A percentile compares a stretch with the other conserved stretches of the same genome.
Conservation (phyloP, 2,329 filamentous ascomycete species). For the Cordyceps farinosa region DNA sequence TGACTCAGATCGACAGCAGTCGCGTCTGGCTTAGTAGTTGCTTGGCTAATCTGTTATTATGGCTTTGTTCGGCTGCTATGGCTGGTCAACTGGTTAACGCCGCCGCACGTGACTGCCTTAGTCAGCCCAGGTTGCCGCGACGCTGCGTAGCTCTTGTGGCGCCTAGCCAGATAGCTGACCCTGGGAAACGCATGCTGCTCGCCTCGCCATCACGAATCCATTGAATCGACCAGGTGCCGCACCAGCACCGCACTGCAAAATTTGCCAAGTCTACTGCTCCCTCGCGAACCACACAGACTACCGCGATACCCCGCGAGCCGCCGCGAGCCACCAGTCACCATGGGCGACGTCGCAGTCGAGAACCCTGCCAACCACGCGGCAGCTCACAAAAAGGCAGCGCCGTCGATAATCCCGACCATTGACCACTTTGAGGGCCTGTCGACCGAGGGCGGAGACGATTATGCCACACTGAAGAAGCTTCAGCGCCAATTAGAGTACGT, state of each 20-base stretch:
- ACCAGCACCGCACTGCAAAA: not conserved
- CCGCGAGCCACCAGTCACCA: conserved; percentile 39
- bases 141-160: conserved; percentile 16
- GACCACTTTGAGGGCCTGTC: conserved; percentile 83
- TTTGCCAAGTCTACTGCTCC: not conserved
- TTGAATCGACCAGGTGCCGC: not conserved
- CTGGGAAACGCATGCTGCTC: not conserved
- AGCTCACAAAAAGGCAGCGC: conserved; percentile 76
- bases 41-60: no score
- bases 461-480: conserved; percentile 91
- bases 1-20: not conserved
- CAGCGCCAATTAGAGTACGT: conserved; percentile 90
- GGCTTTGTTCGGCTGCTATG: no score
- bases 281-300: not conserved
- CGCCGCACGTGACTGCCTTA: conserved; percentile 10
- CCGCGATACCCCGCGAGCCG: not conserved
- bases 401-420: conserved; percentile 81
- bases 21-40: not conserved
- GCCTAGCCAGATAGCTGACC: conserved; percentile 13
- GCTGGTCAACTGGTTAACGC: not conserved
- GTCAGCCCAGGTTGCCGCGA: conserved; percentile 11
- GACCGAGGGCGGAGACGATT: conserved; percentile 83
- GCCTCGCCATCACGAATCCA: not conserved
- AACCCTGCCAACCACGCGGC: conserved; percentile 69
- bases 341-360: conserved; percentile 87